phyloP scores from a whole-genome alignment of 2,329 filamentous ascomycete genomes.

The Neofusicoccum laricinum region DNA sequence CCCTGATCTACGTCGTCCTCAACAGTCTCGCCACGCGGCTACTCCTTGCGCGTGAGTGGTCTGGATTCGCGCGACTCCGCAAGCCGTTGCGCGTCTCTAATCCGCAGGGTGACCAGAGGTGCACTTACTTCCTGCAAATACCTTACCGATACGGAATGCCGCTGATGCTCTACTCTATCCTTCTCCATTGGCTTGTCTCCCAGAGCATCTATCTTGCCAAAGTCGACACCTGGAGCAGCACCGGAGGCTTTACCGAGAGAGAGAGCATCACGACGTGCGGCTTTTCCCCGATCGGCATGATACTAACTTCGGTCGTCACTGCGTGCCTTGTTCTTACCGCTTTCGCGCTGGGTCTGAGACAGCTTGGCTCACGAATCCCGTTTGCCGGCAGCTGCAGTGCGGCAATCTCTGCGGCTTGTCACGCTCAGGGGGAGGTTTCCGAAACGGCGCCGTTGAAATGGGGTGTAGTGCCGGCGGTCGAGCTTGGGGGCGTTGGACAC shows the following conservation, averaged over 20 bases:
- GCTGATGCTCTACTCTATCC: slow-evolving; percentile 28
- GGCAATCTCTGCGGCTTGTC: slow-evolving; percentile 6
- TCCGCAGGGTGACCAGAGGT: slow-evolving; percentile 29
- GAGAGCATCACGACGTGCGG: slow-evolving; percentile 17
- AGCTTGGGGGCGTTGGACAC: neutral
- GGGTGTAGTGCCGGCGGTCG: neutral
- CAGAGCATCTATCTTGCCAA: slow-evolving; percentile 42
- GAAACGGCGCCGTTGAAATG: neutral
- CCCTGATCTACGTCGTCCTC: slow-evolving; percentile 45
- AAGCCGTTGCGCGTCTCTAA: slow-evolving; percentile 43
- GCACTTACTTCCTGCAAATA: slow-evolving; percentile 33
- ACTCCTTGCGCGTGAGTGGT: slow-evolving; percentile 48
- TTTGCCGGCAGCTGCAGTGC: neutral
- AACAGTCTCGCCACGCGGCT: slow-evolving; percentile 49
- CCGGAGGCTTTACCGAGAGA: neutral
- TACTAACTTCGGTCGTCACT: slow-evolving; percentile 6
- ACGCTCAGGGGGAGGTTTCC: neutral
- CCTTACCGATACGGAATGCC: slow-evolving; percentile 39
- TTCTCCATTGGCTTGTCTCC: slow-evolving; percentile 45
- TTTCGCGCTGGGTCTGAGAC: neutral
- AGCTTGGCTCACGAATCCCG: neutral
- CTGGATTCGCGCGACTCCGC: neutral
- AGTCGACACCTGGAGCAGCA: slow-evolving; percentile 21
- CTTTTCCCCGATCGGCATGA: slow-evolving; percentile 20
- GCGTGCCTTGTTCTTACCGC: neutral